Evolutionary conservation across 495 filamentous ascomycete genomes (phyloP), one percentile per base, ranked within the genome.

Genomic region (Ramalina intermedia): DNA sequence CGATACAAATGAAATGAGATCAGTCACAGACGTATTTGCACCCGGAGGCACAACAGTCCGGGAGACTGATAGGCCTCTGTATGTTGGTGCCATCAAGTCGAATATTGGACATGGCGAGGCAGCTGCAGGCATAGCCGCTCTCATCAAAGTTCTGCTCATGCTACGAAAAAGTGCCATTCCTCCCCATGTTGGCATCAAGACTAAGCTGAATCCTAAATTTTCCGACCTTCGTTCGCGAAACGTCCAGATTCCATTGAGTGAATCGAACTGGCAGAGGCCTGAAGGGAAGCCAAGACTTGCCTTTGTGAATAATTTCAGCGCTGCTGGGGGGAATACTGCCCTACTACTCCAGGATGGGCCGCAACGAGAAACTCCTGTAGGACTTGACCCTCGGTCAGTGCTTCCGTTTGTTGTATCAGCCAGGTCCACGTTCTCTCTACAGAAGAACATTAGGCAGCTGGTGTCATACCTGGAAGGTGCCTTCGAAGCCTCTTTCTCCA

Each of bases 21-120:
- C 82, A 11, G 81, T 91, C 26, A 74, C 79, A 6, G 79, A 81
- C 52, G 72, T 82, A 11, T 96, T 95, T 54, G 89, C 87, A 7
- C 83, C 87, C 1, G 69, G 67, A 26, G 62, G 78, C 53, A 69
- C 75, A 21, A 41, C 39, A 27, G 35, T 26, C 4, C 75, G 88
- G 41, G 69, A 72, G 3, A 67, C 72, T 1, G 77, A 81, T 40
- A 75, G 84, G 56, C 80, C 85, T 1, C 74, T 96, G 5, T 78
- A 84, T 54, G 70, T 96, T 1, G 90, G 90, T 16, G 79, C 89
- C 0, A 78, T 86, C 35, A 90, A 90, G 59, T 74, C 85, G 2
- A 89, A 89, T 49, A 69, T 90, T n/a, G 85, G 85, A 1, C 85
- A 91, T 65, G 82, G 76, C 6, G 85, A 89, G 53, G 80, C 84